These are phyloP conservation scores for Akanthomyces muscarius DNA, from an alignment of 2,329 filamentous ascomycete genomes.

Conservation along the genomic window DNA sequence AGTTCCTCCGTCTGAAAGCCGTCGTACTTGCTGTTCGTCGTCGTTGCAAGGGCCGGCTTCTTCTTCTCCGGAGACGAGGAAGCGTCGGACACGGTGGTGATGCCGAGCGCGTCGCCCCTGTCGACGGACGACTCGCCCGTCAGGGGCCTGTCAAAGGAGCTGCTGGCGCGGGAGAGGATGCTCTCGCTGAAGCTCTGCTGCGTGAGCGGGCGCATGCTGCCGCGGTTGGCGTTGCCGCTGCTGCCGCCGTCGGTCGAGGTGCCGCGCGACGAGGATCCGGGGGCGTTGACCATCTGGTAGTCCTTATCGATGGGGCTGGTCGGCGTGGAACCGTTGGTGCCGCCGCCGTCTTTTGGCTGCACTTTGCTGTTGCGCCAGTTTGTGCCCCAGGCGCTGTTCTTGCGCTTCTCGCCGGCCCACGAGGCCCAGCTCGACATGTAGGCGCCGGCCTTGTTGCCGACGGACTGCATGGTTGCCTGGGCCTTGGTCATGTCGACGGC, in stretches of 20 bases:
- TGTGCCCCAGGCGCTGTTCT: constrained; percentile 44
- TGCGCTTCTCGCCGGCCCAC: constrained; percentile 74
- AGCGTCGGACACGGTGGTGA: constrained; percentile 9
- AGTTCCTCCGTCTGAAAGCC: constrained; percentile 16
- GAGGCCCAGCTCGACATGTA: constrained; percentile 66
- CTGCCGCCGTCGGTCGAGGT: constrained; percentile 28
- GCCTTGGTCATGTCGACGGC: constrained; percentile 36
- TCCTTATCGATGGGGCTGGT: constrained; percentile 36
- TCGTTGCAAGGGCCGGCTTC: constrained; percentile 13
- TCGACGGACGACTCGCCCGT: constrained; percentile 17
- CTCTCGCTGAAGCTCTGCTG: constrained; percentile 44
- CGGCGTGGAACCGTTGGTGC: constrained; percentile 30
- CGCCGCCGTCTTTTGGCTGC: constrained; percentile 32
- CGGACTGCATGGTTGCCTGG: constrained; percentile 44
- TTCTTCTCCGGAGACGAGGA: constrained; percentile 17
- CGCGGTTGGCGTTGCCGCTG: constrained; percentile 15
- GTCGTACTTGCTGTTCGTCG: not conserved
- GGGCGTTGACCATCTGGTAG: constrained; percentile 35
- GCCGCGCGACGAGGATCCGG: constrained; percentile 25
- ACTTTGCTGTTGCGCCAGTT: constrained; percentile 36
- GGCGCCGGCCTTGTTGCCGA: constrained; percentile 54
- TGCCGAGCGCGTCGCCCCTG: constrained; percentile 7
- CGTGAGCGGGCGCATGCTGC: constrained; percentile 30
- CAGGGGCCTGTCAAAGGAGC: constrained; percentile 22
- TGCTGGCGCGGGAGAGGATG: constrained; percentile 38